Evolutionary conservation across 805 yeast genomes (phyloP).

Genomic region (Candida stauntonica): DNA sequence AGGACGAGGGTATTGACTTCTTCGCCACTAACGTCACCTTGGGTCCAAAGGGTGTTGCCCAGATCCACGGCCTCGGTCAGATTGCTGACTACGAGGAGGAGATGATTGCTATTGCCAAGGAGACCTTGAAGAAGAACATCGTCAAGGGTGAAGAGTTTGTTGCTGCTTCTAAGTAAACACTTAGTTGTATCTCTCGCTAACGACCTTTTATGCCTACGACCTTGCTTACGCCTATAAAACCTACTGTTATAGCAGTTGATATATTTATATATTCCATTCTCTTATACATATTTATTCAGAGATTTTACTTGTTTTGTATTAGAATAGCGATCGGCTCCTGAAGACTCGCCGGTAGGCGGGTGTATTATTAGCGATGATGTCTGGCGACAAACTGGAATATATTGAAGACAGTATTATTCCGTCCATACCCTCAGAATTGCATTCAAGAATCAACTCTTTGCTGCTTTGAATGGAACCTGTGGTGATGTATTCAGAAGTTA

Average conservation of each 20-base stretch:
- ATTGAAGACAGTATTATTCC: no score
- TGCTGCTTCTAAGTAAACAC: slow-evolving; percentile 58
- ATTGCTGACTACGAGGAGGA: slow-evolving; percentile 77
- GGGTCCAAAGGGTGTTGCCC: slow-evolving; percentile 85
- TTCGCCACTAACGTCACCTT: slow-evolving; percentile 93
- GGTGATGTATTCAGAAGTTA: no score
- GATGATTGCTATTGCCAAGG: slow-evolving; percentile 78
- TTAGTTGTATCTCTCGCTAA: neutral
- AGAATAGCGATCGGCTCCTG: no score
- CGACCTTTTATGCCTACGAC: no score
- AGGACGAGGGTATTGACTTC: slow-evolving; percentile 86
- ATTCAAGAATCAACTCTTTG: no score
- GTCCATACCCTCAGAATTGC: no score
- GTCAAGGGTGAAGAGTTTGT: slow-evolving; percentile 90
- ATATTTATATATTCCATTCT: neutral
- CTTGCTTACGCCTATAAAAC: no score
- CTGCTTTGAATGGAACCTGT: slow-evolving; percentile 11
- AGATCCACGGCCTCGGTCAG: slow-evolving; percentile 73
- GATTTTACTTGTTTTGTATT: no score
- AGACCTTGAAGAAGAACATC: slow-evolving; percentile 50
- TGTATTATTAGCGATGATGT: no score
- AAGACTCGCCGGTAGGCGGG: no score
- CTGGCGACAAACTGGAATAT: no score
- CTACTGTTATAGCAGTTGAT: no score
- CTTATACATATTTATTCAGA: neutral